Evolutionary conservation across 2,329 filamentous ascomycete genomes (phyloP), one percentile per base, ranked within the genome.

Genomic region (Aspergillus sp.): DNA sequence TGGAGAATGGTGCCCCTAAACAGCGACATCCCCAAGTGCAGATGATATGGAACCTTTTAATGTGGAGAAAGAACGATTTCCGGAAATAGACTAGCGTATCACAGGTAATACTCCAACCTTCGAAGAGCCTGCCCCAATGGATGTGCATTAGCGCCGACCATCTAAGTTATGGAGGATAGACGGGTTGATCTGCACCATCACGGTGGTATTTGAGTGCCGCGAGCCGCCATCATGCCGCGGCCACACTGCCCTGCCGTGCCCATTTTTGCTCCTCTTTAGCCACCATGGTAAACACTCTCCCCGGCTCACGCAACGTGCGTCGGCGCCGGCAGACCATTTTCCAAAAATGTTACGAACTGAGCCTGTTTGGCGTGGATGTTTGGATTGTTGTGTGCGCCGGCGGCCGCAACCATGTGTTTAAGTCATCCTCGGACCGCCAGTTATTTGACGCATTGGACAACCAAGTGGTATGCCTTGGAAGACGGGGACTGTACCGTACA

Each of bases 251-350:
- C 34, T 17, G 34, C 16, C 16, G 34, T 38, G 34, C 34, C 13
- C 14, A 38, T n/a, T 38, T 38, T 11, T 38, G 5, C 34, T 38
- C 13, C 16, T 11, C 34, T 38, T 38, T 38, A 38, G 16, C 34
- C 34, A 38, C 34, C 16, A 38, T 38, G 16, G 16, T 11, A 38
- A 38, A 38, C 34, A 4, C 34, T 38, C 38, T 48, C 20, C 34
- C 45, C n/a, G 32, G 45, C 34, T 20, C 40, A 13, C 45, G 45
- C 32, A 48, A 48, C 40, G 45, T 48, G 14, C 34, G 25, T 21
- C 45, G 45, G 32, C 45, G 45, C 20, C 45, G 45, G 31, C 25
- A 48, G 45, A 48, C 45, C 20, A 48, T 48, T 48, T 48, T 40
- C 20, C 32, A 40, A 23, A 48, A 48, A 29, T 48, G 34, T 34